Conservation (phyloP, 768 basidiomycete genomes). For the Phylloporus rhodoxanthus region DNA sequence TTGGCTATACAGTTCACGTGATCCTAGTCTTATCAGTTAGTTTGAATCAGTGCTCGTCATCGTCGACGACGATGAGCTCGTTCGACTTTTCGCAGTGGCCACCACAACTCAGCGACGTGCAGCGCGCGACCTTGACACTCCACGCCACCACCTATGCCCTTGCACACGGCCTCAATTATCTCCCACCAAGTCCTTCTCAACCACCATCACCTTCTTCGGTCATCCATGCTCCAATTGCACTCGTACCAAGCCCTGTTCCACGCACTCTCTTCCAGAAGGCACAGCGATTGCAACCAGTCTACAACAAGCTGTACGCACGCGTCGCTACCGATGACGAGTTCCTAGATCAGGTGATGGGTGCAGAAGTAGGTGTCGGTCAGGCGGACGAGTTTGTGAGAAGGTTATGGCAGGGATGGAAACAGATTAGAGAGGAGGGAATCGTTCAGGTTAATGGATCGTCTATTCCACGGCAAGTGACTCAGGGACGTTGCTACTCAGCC, state of each 20-base stretch:
- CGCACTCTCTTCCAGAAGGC: slow-evolving; percentile 62
- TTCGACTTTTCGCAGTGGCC: slow-evolving; percentile 68
- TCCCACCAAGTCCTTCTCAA: slow-evolving; percentile 45
- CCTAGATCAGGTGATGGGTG: slow-evolving; percentile 80
- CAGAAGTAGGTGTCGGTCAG: slow-evolving; percentile 64
- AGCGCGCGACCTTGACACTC: slow-evolving; percentile 54
- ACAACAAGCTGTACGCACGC: slow-evolving; percentile 82
- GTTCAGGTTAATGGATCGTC: slow-evolving; percentile 39
- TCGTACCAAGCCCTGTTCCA: slow-evolving; percentile 87
- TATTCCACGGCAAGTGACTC: slow-evolving; percentile 1
- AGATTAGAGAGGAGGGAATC: slow-evolving; percentile 57
- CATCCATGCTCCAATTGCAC: slow-evolving; percentile 84
- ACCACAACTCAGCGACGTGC: slow-evolving; percentile 52
- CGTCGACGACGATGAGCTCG: slow-evolving; percentile 15
- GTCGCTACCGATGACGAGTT: slow-evolving; percentile 76
- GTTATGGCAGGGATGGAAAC: slow-evolving; percentile 84
- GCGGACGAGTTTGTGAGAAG: slow-evolving; percentile 84
- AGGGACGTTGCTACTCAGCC: slow-evolving; percentile 40
- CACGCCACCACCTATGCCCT: slow-evolving; percentile 80
- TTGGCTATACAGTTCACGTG: background rate
- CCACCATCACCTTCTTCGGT: slow-evolving; percentile 60
- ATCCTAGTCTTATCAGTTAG: background rate
- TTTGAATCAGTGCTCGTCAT: background rate
- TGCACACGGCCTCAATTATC: slow-evolving; percentile 78
- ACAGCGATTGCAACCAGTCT: slow-evolving; percentile 60